Conservation (phyloP, 257 asterid genomes). For the Solanum appendiculatum region DNA sequence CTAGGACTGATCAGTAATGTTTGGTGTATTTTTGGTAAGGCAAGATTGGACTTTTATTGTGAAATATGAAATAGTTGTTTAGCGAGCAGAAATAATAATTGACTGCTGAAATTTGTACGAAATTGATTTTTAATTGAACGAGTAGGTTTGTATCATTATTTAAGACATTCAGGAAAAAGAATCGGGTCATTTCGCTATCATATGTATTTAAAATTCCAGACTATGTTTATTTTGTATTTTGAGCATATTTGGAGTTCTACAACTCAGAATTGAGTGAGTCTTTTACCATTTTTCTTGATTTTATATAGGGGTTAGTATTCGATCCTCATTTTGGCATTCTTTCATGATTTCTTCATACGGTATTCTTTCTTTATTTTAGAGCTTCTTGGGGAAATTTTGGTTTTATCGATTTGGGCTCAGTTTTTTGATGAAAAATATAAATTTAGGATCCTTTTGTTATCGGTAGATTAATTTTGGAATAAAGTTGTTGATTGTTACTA, state of each 20-base stretch:
- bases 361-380: no score
- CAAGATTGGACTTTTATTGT: neutral
- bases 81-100: no score
- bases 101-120: neutral
- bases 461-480: neutral
- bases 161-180: no score
- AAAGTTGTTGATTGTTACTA: no score
- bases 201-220: neutral
- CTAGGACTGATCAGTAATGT: neutral
- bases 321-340: no score
- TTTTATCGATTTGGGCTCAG: neutral
- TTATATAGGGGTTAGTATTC: neutral
- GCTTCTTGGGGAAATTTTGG: no score
- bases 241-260: neutral
- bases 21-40: neutral
- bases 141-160: neutral
- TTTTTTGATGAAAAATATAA: neutral
- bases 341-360: neutral
- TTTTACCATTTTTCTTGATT: neutral
- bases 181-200: neutral
- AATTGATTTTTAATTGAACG: neutral
- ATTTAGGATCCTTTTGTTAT: neutral
- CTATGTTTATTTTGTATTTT: neutral
- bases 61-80: no score
- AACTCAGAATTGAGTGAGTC: no score